Evolutionary conservation across 345 rosid genomes (phyloP), one percentile per base, ranked within the genome.

Genomic region (Clarkia xantiana): DNA sequence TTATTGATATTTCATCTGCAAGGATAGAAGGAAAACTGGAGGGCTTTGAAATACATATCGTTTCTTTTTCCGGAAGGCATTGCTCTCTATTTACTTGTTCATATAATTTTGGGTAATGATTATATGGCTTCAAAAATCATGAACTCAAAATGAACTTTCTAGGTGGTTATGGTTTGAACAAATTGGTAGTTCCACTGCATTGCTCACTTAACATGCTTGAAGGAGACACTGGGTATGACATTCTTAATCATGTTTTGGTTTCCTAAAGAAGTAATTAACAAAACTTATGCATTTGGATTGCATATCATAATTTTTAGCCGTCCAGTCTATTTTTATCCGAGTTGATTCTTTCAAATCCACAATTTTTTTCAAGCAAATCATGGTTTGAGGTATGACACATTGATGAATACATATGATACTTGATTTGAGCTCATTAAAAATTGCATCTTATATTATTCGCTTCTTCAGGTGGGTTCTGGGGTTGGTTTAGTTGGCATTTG

Each of bases 141-240:
- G 42, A 14, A 19, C 40, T 29, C 10, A 51, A 19, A 34, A 38
- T 71, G 59, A 10, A 55, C 54, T 40, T 45, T 1, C 0, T 63
- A 85, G 93, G 74, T 62, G 73, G 60, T 49, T n/a, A n/a, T n/a
- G n/a, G n/a, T n/a, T n/a, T n/a, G n/a, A 52, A 60, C 58, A 83
- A 77, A 36, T 55, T 90, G 58, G 60, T 67, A 63, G 57, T 90
- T 67, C 71, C 74, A 0, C 56, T 90, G 42, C 71, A 59, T 17
- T 86, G 97, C 66, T 86, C 89, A 14, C 78, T 79, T 45, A 81
- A 86, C 70, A 83, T 86, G 84, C 86, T 86, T 55, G 84, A 81
- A 75, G 96, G 97, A 60, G 97, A 83, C 68, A 86, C 88, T 0
- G 84, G 94, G 94, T 83, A 67, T 47, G 73, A 29, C 36, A 29